Percentiles rank a stretch among this genome's conserved stretches.
These are phyloP conservation scores for Clohesyomyces aquaticus DNA, from an alignment of 495 filamentous ascomycete genomes.

Conservation along the genomic window DNA sequence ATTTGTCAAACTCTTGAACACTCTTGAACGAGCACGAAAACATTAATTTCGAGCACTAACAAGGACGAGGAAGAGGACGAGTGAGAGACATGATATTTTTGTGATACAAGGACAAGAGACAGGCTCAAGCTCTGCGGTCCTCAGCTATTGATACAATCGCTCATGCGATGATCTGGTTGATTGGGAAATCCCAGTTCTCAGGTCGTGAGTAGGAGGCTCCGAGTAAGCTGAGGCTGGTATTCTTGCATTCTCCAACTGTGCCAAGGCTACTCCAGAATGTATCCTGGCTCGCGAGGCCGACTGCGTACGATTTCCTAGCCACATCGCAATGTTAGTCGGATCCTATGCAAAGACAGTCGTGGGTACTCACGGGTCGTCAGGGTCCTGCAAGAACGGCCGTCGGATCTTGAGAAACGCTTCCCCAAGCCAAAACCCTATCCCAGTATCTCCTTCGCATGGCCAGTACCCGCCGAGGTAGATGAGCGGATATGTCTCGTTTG, in stretches of 20 bases:
- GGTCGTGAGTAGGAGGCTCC: not conserved
- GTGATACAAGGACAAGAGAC: not conserved
- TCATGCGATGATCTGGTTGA: not conserved
- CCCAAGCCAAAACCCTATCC: constrained; percentile 10
- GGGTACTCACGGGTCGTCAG: not conserved
- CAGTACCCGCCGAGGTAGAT: constrained; percentile 9
- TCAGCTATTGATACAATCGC: not conserved
- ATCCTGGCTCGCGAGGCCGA: not conserved
- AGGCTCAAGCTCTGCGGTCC: not conserved
- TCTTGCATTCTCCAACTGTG: not conserved
- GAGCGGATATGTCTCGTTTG: not conserved
- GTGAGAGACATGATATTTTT: too few species aligned
- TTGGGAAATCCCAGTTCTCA: not conserved
- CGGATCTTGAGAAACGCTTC: constrained; percentile 1
- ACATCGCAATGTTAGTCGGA: not conserved
- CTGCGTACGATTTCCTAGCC: not conserved
- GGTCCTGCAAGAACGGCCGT: not conserved
- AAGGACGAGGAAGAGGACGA: too few species aligned
- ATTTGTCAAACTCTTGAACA: too few species aligned
- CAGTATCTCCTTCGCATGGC: constrained; percentile 4
- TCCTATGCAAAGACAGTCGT: not conserved
- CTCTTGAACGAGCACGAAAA: too few species aligned
- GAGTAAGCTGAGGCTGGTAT: not conserved
- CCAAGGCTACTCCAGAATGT: not conserved
- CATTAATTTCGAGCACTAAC: too few species aligned